These are phyloP conservation scores for Ustilago esculenta DNA, from an alignment of 1,284 basidiomycete species.

Conservation along the genomic window DNA sequence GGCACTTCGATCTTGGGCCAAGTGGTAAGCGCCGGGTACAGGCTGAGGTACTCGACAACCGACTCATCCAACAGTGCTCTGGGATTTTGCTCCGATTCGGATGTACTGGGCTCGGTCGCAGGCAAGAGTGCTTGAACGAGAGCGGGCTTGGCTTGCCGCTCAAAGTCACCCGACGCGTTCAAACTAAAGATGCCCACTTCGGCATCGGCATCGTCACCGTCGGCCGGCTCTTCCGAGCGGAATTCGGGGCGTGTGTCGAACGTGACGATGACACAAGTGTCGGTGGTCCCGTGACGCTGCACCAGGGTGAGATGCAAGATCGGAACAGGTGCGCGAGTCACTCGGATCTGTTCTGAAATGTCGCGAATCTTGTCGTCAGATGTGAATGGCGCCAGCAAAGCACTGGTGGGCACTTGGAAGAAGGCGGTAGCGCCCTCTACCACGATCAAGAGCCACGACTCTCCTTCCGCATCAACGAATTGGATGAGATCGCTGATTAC, in stretches of 20 bases:
- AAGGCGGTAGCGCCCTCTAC: conserved; percentile 57
- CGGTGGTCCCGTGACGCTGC: background rate
- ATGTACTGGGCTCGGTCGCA: conserved; percentile 15
- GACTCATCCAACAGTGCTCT: conserved; percentile 31
- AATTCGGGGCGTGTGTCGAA: conserved; percentile 45
- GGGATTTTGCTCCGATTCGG: conserved; percentile 1
- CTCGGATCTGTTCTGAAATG: conserved; percentile 26
- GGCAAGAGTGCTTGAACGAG: conserved; percentile 27
- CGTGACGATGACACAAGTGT: conserved; percentile 19
- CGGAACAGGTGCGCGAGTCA: conserved; percentile 37
- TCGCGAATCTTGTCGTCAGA: conserved; percentile 22
- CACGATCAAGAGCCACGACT: conserved; percentile 42
- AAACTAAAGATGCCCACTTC: conserved; percentile 27
- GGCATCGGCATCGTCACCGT: background rate
- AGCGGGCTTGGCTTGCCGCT: conserved; percentile 10
- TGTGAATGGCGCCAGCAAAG: conserved; percentile 16
- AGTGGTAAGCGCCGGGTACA: conserved; percentile 54
- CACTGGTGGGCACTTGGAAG: conserved; percentile 43
- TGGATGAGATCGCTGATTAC: conserved; percentile 49
- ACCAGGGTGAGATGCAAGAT: conserved; percentile 36
- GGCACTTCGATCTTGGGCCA: conserved; percentile 57
- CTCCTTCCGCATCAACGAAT: conserved; percentile 29
- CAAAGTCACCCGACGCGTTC: conserved; percentile 12
- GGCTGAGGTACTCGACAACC: conserved; percentile 39
- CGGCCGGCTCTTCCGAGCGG: conserved; percentile 6